These are phyloP conservation scores for Lactarius tabidus DNA, from an alignment of 768 basidiomycete genomes.

Conservation along the genomic window DNA sequence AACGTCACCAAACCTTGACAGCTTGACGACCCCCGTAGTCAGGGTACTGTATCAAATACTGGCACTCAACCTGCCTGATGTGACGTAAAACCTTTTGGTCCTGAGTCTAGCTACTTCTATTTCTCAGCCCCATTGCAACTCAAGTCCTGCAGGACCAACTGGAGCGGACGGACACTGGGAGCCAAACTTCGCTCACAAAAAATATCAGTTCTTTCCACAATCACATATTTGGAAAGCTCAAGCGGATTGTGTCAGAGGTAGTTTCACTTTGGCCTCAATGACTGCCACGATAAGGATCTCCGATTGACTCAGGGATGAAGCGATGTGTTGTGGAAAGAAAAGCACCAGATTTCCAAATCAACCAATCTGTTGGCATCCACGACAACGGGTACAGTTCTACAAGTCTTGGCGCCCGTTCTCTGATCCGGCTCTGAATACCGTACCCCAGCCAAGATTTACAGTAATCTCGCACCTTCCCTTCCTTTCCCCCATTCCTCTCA, in stretches of 20 bases:
- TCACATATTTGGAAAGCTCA: neutral
- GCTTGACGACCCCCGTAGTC: neutral
- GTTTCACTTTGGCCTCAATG: neutral
- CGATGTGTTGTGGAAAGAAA: neutral
- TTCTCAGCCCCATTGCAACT: neutral
- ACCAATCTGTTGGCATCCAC: neutral
- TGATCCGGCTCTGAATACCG: neutral
- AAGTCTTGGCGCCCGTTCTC: too few relatives aligned
- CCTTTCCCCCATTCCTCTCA: neutral
- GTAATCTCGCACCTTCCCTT: neutral
- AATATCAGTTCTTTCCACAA: neutral
- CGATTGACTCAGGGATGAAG: neutral
- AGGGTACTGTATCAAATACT: neutral
- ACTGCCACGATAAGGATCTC: neutral
- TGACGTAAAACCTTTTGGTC: neutral
- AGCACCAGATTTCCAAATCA: neutral
- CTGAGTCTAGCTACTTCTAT: neutral
- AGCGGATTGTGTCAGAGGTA: neutral
- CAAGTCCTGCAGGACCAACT: neutral
- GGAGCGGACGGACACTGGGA: neutral
- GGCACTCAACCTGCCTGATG: neutral
- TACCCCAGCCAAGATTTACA: too few relatives aligned
- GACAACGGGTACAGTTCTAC: neutral
- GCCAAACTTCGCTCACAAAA: neutral
- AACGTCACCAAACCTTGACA: neutral